Evolutionary conservation across 2,329 filamentous ascomycete genomes (phyloP), one percentile per base, ranked within the genome.

Genomic region (Emmonsia crescens): DNA sequence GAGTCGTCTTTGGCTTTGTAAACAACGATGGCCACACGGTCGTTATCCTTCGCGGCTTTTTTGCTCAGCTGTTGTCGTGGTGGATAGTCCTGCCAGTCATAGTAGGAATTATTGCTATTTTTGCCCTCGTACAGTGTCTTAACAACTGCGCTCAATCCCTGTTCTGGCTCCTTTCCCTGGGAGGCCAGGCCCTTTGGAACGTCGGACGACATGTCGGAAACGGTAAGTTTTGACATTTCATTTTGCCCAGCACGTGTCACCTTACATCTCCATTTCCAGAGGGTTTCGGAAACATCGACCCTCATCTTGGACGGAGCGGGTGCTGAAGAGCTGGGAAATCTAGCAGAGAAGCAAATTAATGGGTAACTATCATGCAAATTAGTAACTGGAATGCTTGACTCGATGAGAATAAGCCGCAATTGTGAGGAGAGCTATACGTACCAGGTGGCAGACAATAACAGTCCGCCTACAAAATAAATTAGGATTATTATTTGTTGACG

Each of bases 221-320:
- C 1, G 16, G 5, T 4, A 9, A 52, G 8, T 4, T 31, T 52
- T 52, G 49, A 31, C 16, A 19, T 19, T 6, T 31, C 49, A n/a
- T 52, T 33, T 31, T 52, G 27, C 16, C 49, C 27, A 19, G 49
- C 49, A 33, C 29, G 27, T 4, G 49, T 52, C 49, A 58, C 21
- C 56, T 58, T 58, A 21, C 56, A 58, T 19, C 56, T 42, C 56
- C 56, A 58, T 27, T 46, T 58, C 56, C 56, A 58, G 24, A 58
- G 19, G 24, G 56, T 58, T 58, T 58, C 56, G 33, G 33, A 42
- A 44, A 58, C 56, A 19, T 58, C 56, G 27, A 52, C 49, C 19
- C 14, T 52, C 49, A 52, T 52, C 33, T 52, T 52, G 49, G 49
- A 16, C 2, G 16, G 14, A 51, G 48, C 5, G 16, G 31, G 24